Conservation (phyloP, 1,284 basidiomycete species). For the Malassezia yamatoensis region DNA sequence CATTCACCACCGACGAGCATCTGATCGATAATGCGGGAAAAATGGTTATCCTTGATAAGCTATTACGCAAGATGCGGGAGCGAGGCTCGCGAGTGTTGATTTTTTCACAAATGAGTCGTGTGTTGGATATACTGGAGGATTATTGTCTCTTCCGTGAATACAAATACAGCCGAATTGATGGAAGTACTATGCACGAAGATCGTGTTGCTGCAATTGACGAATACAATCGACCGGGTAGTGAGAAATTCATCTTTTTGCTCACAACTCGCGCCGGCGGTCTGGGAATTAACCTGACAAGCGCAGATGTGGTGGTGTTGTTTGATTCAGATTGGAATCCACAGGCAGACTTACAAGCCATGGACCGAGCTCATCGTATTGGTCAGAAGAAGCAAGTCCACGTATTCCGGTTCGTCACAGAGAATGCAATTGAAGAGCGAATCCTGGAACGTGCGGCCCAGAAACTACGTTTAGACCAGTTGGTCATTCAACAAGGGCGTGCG, state of each 20-base stretch:
- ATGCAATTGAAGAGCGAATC: conserved; percentile 94
- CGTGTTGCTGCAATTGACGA: conserved; percentile 93
- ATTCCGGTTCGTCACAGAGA: conserved; percentile 91
- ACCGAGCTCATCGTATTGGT: conserved; percentile 94
- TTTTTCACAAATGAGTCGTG: conserved; percentile 96
- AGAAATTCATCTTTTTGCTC: conserved; percentile 92
- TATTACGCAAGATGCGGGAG: conserved; percentile 70
- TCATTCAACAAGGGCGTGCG: conserved; percentile 86
- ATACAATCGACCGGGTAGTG: conserved; percentile 87
- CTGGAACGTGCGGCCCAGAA: conserved; percentile 89
- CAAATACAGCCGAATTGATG: conserved; percentile 87
- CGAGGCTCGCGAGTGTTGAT: conserved; percentile 92
- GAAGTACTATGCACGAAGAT: conserved; percentile 87
- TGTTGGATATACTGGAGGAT: conserved; percentile 89
- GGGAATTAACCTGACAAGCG: conserved; percentile 91
- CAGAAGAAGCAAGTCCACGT: conserved; percentile 99
- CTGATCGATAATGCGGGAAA: conserved; percentile 89
- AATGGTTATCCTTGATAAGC: conserved; percentile 93
- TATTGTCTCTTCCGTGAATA: conserved; percentile 87
- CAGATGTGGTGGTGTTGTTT: conserved; percentile 93
- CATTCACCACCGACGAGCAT: conserved; percentile 96
- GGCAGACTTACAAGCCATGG: conserved; percentile 97
- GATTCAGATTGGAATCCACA: conserved; percentile 99
- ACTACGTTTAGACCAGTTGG: conserved; percentile 89
- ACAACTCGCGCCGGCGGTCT: conserved; percentile 97